A percentile compares a stretch with the other conserved stretches of the same genome.
Evolutionary conservation across 1,139 yeast genomes (phyloP).

Genomic region (Debaryomycetaceae sp.): DNA sequence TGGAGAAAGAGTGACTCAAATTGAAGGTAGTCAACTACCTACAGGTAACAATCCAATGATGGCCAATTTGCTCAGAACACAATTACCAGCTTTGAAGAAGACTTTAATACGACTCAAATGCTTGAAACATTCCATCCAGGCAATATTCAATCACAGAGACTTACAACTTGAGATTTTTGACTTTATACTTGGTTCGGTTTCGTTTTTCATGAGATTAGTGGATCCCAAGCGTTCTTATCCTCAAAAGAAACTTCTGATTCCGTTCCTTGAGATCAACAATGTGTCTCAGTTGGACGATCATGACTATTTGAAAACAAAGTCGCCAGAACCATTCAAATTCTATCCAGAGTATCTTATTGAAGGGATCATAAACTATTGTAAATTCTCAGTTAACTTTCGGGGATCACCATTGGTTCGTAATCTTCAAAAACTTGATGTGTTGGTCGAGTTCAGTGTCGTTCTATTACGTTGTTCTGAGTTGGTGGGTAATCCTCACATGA

Average conservation of each 20-base stretch:
- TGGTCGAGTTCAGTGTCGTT: constrained; percentile 70
- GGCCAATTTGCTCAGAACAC: constrained; percentile 28
- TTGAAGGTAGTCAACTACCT: constrained; percentile 31
- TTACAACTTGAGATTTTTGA: constrained; percentile 69
- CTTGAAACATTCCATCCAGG: constrained; percentile 51
- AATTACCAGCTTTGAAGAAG: constrained; percentile 45
- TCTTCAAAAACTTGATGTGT: constrained; percentile 47
- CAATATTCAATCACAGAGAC: constrained; percentile 53
- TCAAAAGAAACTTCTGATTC: constrained; percentile 49
- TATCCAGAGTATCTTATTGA: constrained; percentile 87
- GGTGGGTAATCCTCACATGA: constrained; percentile 89
- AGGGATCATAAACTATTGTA: constrained; percentile 73
- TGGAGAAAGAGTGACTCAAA: constrained; percentile 47
- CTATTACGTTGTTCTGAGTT: constrained; percentile 82
- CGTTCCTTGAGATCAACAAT: constrained; percentile 54
- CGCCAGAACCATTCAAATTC: constrained; percentile 77
- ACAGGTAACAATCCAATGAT: constrained; percentile 29
- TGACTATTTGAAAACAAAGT: constrained; percentile 58
- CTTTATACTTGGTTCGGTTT: constrained; percentile 70
- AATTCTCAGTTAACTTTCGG: constrained; percentile 57
- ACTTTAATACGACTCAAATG: constrained; percentile 39
- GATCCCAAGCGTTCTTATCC: constrained; percentile 74
- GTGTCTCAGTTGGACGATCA: constrained; percentile 61
- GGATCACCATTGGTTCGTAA: constrained; percentile 59
- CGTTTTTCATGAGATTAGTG: constrained; percentile 65